Base-by-base conservation (phyloP, 2,329 filamentous ascomycete genomes). In the Nigrospora osmanthi region DNA sequence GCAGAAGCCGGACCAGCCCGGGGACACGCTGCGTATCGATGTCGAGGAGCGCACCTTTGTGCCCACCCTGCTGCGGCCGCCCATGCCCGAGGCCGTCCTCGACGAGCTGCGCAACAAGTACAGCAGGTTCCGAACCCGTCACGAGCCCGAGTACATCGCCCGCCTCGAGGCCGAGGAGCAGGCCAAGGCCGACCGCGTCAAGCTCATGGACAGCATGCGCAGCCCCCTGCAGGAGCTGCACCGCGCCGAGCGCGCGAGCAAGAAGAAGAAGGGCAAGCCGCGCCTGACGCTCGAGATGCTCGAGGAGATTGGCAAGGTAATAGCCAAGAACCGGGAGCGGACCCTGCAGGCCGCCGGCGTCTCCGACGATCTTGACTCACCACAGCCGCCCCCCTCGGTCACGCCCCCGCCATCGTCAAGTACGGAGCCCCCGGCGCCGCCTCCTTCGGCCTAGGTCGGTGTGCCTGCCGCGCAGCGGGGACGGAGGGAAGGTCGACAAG, bases 101-200 rank as follows among this genome's bases (percentile, higher is more conserved):
- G 83, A 95, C 62, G 91, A 97, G 72, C 73, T 97, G 60, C 78
- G 89, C 60, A 85, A 86, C 71, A 85, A 82, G 61, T 95, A 83
- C 75, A 87, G 83, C 54, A 80, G 77, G 57, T 93, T 90, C 79
- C 76, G 89, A 58, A 89, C 83, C 43, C 75, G 87, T 40, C 88
- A 95, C 68, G 85, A 89, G 51, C 69, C 77, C 38, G 85, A 84
- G 62, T 95, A 85, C 61, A 64, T 90, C 43, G 71, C 71, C 52
- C 68, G 72, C 65, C 84, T 83, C 71, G 71, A 80, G 62, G 67
- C 71, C 47, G 75, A 83, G 61, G 82, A 78, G 37, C 60, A 58
- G 28, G 67, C 62, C 49, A 63, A 66, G 61, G 67, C 71, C 59
- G 66, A 68, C 55, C 64, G 62, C 43, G 54, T 40, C 57, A 63